Evolutionary conservation across 2,329 filamentous ascomycete genomes (phyloP).

Genomic region (Apiospora rasikravindrae): DNA sequence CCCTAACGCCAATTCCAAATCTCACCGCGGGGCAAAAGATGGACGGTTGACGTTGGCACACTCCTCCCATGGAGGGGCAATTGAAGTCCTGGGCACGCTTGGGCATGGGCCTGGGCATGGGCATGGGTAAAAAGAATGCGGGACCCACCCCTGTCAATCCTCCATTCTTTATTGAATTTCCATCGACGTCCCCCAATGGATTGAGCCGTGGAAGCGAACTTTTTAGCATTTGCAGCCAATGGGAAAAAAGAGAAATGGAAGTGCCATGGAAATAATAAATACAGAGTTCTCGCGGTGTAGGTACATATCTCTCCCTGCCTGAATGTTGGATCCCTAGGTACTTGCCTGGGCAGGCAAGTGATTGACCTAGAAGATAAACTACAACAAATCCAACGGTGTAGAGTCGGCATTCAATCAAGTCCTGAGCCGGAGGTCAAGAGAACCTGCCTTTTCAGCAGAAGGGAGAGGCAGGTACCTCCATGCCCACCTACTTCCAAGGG

Average conservation of each 20-base stretch:
- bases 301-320: background rate
- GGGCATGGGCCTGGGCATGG: background rate
- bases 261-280: background rate
- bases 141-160: constrained; percentile 18
- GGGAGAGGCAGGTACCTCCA: background rate
- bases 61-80: background rate
- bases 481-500: background rate
- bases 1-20: background rate
- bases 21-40: constrained; percentile 8
- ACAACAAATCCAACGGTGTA: background rate
- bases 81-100: background rate
- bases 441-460: background rate
- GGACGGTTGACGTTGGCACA: background rate
- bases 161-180: constrained; percentile 26
- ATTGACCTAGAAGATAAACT: too few species aligned
- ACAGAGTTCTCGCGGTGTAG: background rate
- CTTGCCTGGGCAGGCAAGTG: background rate
- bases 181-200: background rate
- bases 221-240: background rate
- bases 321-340: background rate
- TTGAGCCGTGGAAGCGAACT: background rate
- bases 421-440: too few species aligned
- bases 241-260: constrained; percentile 28
- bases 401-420: background rate
- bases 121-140: constrained; percentile 8